Base-by-base conservation (phyloP, 139 green algal species). In the Gonium pectorale region DNA sequence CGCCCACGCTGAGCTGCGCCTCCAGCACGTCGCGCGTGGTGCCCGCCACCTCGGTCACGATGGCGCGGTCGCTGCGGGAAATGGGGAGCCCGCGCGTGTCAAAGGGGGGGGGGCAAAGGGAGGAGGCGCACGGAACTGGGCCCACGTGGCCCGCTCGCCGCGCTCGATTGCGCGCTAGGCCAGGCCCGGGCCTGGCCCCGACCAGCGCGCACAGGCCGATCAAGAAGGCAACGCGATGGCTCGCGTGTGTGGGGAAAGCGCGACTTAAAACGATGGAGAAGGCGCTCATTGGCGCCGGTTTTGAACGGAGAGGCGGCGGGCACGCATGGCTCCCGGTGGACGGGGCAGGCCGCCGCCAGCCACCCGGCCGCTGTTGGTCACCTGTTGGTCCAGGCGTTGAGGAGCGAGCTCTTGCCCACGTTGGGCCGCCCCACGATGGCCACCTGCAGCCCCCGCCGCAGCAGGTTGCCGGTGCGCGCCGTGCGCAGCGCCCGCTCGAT, bases 1-100 rank as follows among this genome's bases (percentile, higher is more conserved):
- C 97, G 7, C 88, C 89, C 19, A 98, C 84, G 6, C 90, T 83
- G 33, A 98, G 68, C 21, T 90, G 87, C 51, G 95, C 97, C 79
- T 99, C 96, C 41, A 99, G 90, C 63, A 99, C 93, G 88, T 99
- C 97, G 7, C 97, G 90, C 2, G 97, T 99, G 19, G 97, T 99
- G 52, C 97, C 97, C 0, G 97, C 89, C 38, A 99, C 93, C 33
- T 95, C 89, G 0, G 97, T 99, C 13, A 99, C 97, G 46, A 99
- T 99, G 15, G 97, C 96, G 3, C 94, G 85, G 7, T 83, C 77
- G 62, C 77, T 83, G 63, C n/a, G 27, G 43, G n/a, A 43, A n/a
- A n/a, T n/a, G n/a, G 67, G 22, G 35, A 37, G 67, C 9, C 8
- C 27, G 67, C 8, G 67, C 67, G 24, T 15, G 67, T 9, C 26